phyloP scores from a whole-genome alignment of 78 protist species.

The Dictyostelium discoideum region DNA sequence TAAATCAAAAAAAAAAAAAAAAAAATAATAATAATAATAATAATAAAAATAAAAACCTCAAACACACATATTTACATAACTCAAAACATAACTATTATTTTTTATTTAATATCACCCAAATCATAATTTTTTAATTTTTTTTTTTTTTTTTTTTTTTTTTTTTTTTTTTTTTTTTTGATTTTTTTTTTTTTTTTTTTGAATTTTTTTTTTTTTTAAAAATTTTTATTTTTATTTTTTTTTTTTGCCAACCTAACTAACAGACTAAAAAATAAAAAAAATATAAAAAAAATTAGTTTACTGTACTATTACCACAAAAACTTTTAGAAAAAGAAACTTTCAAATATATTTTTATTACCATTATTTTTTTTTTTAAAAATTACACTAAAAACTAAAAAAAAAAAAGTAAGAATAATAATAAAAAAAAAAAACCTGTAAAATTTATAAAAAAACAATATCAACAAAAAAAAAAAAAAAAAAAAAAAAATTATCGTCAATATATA shows the following conservation, averaged over 20 bases:
- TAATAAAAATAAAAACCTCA: not conserved
- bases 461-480: too few species aligned
- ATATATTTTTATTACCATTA: not conserved
- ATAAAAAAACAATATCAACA: not conserved
- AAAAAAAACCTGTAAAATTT: too few species aligned
- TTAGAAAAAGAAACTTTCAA: not conserved
- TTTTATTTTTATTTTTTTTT: not conserved
- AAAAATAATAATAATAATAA: too few species aligned
- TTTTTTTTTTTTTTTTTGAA: not conserved
- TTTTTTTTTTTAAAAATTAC: too few species aligned
- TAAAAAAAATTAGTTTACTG: constrained; percentile 1
- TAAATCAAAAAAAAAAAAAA: not conserved
- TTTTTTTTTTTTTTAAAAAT: not conserved
- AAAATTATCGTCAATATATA: not conserved
- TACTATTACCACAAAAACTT: not conserved
- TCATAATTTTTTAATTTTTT: not conserved
- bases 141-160: not conserved
- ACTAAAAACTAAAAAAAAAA: not conserved
- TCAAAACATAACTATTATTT: not conserved
- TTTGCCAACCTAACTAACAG: not conserved
- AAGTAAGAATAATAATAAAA: too few species aligned
- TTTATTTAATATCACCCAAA: not conserved
- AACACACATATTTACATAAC: not conserved
- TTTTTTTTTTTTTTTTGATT: not conserved
- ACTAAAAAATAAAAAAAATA: not conserved